Evolutionary conservation across 2,329 filamentous ascomycete species (phyloP).

Genomic region (Fusarium concolor): DNA sequence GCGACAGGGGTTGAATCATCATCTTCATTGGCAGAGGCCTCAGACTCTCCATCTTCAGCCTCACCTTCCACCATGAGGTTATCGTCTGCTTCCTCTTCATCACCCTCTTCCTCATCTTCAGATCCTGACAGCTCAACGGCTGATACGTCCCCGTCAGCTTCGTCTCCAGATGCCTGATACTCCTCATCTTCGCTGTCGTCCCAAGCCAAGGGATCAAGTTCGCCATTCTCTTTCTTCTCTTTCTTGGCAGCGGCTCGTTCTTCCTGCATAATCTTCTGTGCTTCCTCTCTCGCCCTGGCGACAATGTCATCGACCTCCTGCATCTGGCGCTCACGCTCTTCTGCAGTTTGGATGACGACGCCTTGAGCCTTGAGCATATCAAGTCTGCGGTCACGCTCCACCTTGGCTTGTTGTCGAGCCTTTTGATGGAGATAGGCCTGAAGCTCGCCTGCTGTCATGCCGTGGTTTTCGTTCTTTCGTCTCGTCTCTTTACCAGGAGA

Average conservation of each 20-base stretch:
- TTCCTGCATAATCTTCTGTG: slow-evolving; percentile 75
- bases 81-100: slow-evolving; percentile 51
- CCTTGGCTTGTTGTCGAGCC: slow-evolving; percentile 82
- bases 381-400: slow-evolving; percentile 81
- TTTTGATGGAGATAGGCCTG: slow-evolving; percentile 75
- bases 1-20: slow-evolving; percentile 52
- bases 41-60: slow-evolving; percentile 56
- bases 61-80: slow-evolving; percentile 54
- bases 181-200: slow-evolving; percentile 69
- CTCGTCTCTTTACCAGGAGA: slow-evolving; percentile 68
- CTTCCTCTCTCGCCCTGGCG: slow-evolving; percentile 84
- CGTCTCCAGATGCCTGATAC: slow-evolving; percentile 55
- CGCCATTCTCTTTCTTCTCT: slow-evolving; percentile 61
- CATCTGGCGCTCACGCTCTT: slow-evolving; percentile 86
- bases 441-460: slow-evolving; percentile 77
- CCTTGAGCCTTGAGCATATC: slow-evolving; percentile 83
- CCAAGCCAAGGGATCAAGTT: slow-evolving; percentile 64
- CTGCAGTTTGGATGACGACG: slow-evolving; percentile 82
- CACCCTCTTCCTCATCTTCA: slow-evolving; percentile 53
- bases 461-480: slow-evolving; percentile 58
- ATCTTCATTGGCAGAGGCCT: slow-evolving; percentile 37
- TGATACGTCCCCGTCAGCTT: slow-evolving; percentile 54
- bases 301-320: slow-evolving; percentile 89
- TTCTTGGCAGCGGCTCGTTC: slow-evolving; percentile 81
- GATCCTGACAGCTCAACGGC: slow-evolving; percentile 60